Evolutionary conservation across 495 filamentous ascomycete species (phyloP), one percentile per base, ranked within the genome.

Genomic region (Xylaria scruposa): DNA sequence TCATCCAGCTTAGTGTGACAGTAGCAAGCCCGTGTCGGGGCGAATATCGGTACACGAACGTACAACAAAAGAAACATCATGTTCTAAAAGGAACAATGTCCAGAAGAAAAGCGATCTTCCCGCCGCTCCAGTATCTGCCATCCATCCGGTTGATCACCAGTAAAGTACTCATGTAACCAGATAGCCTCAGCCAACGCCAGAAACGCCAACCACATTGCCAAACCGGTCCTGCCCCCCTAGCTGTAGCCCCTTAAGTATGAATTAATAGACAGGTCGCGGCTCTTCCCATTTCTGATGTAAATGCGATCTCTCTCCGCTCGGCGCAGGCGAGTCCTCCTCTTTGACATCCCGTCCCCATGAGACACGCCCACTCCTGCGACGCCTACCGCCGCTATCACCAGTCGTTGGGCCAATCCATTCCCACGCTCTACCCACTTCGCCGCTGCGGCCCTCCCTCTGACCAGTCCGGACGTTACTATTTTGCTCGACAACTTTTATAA

Each of bases 401-500:
- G 82, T 78, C 38, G 72, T 82, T 10, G 89, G 86, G 0, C 96
- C 96, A 78, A 97, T 95, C 96, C 96, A 99, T 79, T 97, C 95
- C 96, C 96, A 99, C 21, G 92, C 91, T 60, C 93, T 87, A 17
- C 92, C 90, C 64, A 98, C 89, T 78, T 99, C 96, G 21, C 96
- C 96, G 73, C 88, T 92, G 61, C 90, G 86, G 53, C 91, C 88
- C 82, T 98, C 95, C 26, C 94, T 86, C 70, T 96, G 92, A 31
- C 91, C 90, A 0, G 93, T 92, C 44, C 96, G 88, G 9, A 99
- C 92, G 76, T 99, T 99, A 66, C 93, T 90, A 76, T 99, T 99
- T 76, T 88, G 89, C 83, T 98, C 97, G 2, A 99, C 94, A 53
- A 98, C 90, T 31, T 84, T 87, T 68, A 88, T 86, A 42, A 99